Evolutionary conservation across 148 eudicot genomes (phyloP), one percentile per base, ranked within the genome.

Genomic region (Linanthus parryae): DNA sequence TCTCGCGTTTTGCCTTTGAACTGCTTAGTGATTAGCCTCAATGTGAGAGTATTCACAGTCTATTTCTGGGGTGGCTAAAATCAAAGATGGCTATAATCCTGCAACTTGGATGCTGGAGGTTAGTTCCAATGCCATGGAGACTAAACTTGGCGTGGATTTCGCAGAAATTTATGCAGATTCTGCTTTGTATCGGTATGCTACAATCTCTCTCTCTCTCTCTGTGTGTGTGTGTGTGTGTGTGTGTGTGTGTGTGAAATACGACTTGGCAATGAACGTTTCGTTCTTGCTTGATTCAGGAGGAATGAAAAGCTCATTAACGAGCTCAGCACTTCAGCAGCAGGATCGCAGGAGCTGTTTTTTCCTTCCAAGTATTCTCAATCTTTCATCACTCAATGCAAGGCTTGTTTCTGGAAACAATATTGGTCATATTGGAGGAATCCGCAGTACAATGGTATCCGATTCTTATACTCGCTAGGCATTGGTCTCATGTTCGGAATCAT

Each of bases 361-460:
- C 64, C 75, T 8, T 65, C 82, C 4, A 59, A 73, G 53, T 77
- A 53, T 24, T 50, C 82, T 0, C 82, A 73, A 44, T 29, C 78
- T 7, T 77, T 73, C 50, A 14, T 62, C 15, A 36, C 60, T 26
- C 82, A 73, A 48, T 77, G 70, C 51, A 58, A 58, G 49, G 75
- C 82, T 58, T 77, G 82, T 61, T 66, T 77, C 62, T 77, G 82
- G 82, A 77, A 77, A 52, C 82, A 77, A 24, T 46, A 69, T 34
- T 61, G 56, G 64, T 77, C 82, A 23, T 73, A 77, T 44, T 73
- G 82, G 78, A 65, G 82, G 61, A 35, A 77, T 41, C 72, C 78
- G 8, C 57, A 66, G 58, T 73, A 77, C 48, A 77, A 77, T 31
- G 62, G 61, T 37, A 66, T 59, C 42, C 66, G 78, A 19, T 69